Evolutionary conservation across 164 flowering plant species (phyloP).

Genomic region (Houttuynia cordata): DNA sequence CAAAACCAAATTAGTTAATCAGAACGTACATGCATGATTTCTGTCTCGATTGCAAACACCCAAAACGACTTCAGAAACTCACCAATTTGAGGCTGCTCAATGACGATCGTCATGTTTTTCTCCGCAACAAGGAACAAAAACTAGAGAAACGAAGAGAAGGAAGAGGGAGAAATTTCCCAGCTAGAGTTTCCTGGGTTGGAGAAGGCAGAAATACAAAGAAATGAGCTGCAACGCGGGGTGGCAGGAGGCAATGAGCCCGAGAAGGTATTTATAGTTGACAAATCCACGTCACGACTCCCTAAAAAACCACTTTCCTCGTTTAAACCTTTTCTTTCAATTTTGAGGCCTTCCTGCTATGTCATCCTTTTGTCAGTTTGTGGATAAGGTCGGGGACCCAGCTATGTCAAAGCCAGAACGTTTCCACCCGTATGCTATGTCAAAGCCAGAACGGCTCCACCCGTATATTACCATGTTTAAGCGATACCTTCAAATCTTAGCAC

Average conservation of each 20-base stretch:
- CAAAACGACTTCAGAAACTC: slow-evolving; percentile 1
- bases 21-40: slow-evolving; percentile 1
- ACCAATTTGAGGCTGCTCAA: slow-evolving; percentile 24
- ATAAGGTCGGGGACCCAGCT: too few species aligned
- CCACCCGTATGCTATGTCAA: too few species aligned
- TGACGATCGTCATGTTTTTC: slow-evolving; percentile 22
- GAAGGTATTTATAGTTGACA: slow-evolving; percentile 12
- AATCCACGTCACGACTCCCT: too few species aligned
- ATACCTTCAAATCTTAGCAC: too few species aligned
- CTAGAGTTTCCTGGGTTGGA: background rate
- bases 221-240: background rate
- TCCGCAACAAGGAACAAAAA: background rate
- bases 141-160: background rate
- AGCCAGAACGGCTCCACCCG: too few species aligned
- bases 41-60: background rate
- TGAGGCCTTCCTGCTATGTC: too few species aligned
- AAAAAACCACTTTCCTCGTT: too few species aligned
- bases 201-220: background rate
- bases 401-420: too few species aligned
- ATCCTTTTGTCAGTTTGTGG: too few species aligned
- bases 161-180: background rate
- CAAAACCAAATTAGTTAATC: background rate
- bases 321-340: too few species aligned
- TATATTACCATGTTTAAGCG: too few species aligned
- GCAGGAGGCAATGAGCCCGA: background rate